phyloP scores from a whole-genome alignment of 257 asterid species.

The Lavandula angustifolia region DNA sequence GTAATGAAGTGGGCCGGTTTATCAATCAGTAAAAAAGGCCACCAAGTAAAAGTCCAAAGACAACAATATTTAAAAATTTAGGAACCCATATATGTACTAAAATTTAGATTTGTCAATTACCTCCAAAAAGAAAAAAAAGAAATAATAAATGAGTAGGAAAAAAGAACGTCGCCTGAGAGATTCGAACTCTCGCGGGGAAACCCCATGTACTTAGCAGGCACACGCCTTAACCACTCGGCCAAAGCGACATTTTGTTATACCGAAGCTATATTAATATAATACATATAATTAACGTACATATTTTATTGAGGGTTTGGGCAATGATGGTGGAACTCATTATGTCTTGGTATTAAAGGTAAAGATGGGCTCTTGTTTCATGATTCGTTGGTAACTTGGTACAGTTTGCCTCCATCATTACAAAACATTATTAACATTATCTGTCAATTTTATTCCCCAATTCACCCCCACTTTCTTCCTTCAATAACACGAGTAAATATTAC shows the following conservation, averaged over 20 bases:
- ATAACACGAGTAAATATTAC: conserved; percentile 37
- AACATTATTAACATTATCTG: conserved; percentile 18
- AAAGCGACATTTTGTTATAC: conserved; percentile 49
- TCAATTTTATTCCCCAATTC: conserved; percentile 45
- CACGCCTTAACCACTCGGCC: conserved; percentile 87
- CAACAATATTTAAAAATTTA: too few relatives aligned
- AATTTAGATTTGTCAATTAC: too few relatives aligned
- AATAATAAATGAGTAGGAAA: too few relatives aligned
- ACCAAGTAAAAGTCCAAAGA: too few relatives aligned
- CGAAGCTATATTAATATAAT: too few relatives aligned
- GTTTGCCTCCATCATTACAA: conserved; percentile 49
- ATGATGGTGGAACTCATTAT: conserved; percentile 47
- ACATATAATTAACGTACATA: too few relatives aligned
- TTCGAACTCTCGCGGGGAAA: conserved; percentile 99
- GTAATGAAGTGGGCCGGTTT: too few relatives aligned
- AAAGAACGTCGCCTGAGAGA: conserved; percentile 87
- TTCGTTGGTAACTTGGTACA: conserved; percentile 27
- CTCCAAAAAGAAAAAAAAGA: too few relatives aligned
- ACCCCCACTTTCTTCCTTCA: conserved; percentile 38
- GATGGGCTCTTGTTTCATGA: conserved; percentile 30
- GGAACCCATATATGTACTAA: too few relatives aligned
- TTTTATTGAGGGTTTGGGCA: not conserved
- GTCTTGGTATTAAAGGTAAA: conserved; percentile 53
- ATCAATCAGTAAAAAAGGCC: too few relatives aligned
- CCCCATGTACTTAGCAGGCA: conserved; percentile 93